Evolutionary conservation across 2,329 filamentous ascomycete genomes (phyloP).

Genomic region (Berkeleyomyces basicola): DNA sequence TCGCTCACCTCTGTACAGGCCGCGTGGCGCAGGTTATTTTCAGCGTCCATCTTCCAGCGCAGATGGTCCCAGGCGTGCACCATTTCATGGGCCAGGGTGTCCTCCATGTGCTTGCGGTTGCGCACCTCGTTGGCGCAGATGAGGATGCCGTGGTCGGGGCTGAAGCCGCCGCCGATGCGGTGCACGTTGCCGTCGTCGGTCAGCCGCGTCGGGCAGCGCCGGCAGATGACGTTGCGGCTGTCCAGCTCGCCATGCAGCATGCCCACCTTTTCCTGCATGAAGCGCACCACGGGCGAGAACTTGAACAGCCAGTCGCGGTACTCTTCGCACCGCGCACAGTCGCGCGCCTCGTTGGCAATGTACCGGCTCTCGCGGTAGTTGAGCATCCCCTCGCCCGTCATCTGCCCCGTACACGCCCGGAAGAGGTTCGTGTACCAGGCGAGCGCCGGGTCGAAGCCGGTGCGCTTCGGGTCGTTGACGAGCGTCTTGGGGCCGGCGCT

Average conservation of each 20-base stretch:
- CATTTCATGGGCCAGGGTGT: conserved; percentile 94
- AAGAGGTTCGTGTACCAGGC: conserved; percentile 73
- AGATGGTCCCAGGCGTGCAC: conserved; percentile 92
- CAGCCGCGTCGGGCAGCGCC: conserved; percentile 50
- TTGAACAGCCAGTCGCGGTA: conserved; percentile 70
- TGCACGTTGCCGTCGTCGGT: conserved; percentile 44
- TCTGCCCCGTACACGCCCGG: conserved; percentile 56
- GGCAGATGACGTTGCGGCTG: conserved; percentile 60
- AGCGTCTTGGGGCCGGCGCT: conserved; percentile 21
- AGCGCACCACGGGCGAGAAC: conserved; percentile 74
- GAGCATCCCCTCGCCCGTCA: conserved; percentile 50
- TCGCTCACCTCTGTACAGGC: conserved; percentile 73
- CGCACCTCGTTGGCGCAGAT: conserved; percentile 85
- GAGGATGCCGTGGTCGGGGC: conserved; percentile 70
- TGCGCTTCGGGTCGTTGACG: conserved; percentile 42
- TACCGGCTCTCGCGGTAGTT: conserved; percentile 68
- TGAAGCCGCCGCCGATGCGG: conserved; percentile 63
- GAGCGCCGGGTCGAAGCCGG: conserved; percentile 44
- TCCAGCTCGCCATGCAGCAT: conserved; percentile 65
- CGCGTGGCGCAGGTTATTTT: conserved; percentile 64
- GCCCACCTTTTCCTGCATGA: conserved; percentile 65
- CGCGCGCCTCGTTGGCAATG: conserved; percentile 53
- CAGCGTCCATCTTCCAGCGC: conserved; percentile 76
- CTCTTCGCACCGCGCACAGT: conserved; percentile 68
- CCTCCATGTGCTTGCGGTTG: conserved; percentile 68